Base-by-base conservation (phyloP, 2,329 filamentous ascomycete species). In the Endoconidiophora polonica region DNA sequence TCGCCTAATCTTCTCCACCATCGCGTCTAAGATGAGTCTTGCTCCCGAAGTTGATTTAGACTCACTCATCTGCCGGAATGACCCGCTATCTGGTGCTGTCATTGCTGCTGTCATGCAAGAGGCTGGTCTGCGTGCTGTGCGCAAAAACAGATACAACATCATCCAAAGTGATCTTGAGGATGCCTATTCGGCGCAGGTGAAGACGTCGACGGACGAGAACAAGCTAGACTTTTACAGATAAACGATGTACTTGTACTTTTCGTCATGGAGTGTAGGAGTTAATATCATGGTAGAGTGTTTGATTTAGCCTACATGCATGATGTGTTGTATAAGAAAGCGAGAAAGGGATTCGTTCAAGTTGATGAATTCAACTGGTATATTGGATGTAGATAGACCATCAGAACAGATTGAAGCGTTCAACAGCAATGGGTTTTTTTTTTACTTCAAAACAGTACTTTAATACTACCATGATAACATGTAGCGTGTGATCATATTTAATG, bases 41-140 rank as follows among this genome's bases (percentile, higher is more conserved):
- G 88, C 87, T 10, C 91, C 91, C 44, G 91, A 98, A 65, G 91
- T 95, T 50, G 91, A 98, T 63, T 72, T 98, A 55, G 91, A 98
- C 67, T 91, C 84, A 57, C 71, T 98, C 60, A 98, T 98, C 61
- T 87, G 95, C 57, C 80, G 91, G 60, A 98, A 96, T 62, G 91
- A 98, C 63, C 91, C 91, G 2, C 71, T 98, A 45, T 93, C 85
- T 45, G 91, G 91, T 59, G 91, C 91, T 52, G 82, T 98, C 59
- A 98, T 98, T 63, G 88, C 91, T 44, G 91, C 91, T 47, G 94
- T 98, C 63, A 98, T 98, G 91, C 91, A 98, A 67, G 91, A 98
- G 69, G 91, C 91, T 29, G 91, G 91, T 57, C 73, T 98, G 58
- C 78, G 88, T 57, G 90, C 90, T 23, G 90, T 96, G 56, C 77